These are phyloP conservation scores for Phialophora macrospora DNA, from an alignment of 2,329 filamentous ascomycete species.

Conservation along the genomic window DNA sequence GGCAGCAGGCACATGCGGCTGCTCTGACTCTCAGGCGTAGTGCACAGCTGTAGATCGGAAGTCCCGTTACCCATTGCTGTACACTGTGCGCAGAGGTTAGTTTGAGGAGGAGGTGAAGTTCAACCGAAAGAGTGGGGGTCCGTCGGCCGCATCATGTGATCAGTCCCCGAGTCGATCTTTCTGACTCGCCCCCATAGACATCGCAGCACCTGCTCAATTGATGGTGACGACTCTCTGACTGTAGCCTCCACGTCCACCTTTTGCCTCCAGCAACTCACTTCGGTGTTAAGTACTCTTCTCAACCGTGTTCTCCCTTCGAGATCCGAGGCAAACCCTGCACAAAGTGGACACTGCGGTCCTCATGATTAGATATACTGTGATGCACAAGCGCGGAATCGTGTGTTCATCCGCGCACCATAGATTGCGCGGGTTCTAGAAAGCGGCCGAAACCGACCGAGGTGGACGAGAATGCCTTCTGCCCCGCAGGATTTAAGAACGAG, in stretches of 20 bases:
- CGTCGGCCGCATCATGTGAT: neutral
- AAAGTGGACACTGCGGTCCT: neutral
- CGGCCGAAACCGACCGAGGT: neutral
- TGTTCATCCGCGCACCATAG: neutral
- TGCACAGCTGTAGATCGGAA: neutral
- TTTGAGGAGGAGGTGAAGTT: neutral
- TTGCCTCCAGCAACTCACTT: neutral
- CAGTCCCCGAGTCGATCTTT: neutral
- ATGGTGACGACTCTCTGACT: too few relatives aligned
- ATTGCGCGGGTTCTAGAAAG: neutral
- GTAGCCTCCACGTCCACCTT: too few relatives aligned
- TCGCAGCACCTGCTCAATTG: neutral
- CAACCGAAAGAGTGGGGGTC: too few relatives aligned
- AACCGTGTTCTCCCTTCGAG: neutral
- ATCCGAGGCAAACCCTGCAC: neutral
- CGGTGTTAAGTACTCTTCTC: neutral
- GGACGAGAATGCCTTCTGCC: neutral
- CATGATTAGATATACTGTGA: neutral
- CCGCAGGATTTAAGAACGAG: neutral
- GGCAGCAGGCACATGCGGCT: neutral
- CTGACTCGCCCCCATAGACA: neutral
- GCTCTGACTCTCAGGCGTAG: neutral
- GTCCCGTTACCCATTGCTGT: neutral
- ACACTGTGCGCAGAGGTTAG: neutral
- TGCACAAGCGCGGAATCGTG: neutral